Evolutionary conservation across 75 land plant genomes (phyloP), one percentile per base, ranked within the genome.

Genomic region (Pinus albicaulis): DNA sequence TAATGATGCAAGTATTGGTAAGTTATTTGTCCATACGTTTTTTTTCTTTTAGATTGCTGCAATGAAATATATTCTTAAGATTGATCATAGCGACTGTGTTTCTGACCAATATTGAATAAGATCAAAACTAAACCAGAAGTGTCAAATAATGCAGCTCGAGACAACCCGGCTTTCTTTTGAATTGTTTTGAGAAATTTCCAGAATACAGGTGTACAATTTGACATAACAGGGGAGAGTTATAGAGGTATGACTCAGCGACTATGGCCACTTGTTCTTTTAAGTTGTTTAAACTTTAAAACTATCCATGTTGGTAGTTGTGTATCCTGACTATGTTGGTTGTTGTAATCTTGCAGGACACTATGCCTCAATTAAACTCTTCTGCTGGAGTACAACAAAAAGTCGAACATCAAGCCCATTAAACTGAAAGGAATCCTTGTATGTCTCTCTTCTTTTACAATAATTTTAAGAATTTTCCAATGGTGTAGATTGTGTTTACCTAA

Each of bases 351-450:
- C 83, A 90, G 90, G 89, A 28, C 92, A 90, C 65, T 87, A 90
- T 58, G 25, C 92, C 92, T 17, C 92, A 90, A 74, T 77, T 90
- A 38, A 36, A 59, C 78, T 31, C 79, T 81, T 31, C 61, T 85
- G 10, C 20, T 86, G 75, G 65, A 90, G 22, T 74, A 78, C 57
- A 86, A 86, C 62, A 74, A 77, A 24, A 59, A 61, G 59, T 59
- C 74, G 14, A 77, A 65, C 26, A 79, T 31, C 26, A 60, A 6
- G 24, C 44, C 75, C 2, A 66, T 89, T 77, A 86, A 89, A 59
- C 84, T 89, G 34, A 81, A 86, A 74, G 86, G 85, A 59, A 77
- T 86, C 53, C 76, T 75, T 15, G 89, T 89, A 77, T 76, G 87
- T 77, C 20, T 80, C 7, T 12, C 19, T 36, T 22, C n/a, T 24